Conservation (phyloP, 164 flowering plant species). For the Liriodendron chinense region DNA sequence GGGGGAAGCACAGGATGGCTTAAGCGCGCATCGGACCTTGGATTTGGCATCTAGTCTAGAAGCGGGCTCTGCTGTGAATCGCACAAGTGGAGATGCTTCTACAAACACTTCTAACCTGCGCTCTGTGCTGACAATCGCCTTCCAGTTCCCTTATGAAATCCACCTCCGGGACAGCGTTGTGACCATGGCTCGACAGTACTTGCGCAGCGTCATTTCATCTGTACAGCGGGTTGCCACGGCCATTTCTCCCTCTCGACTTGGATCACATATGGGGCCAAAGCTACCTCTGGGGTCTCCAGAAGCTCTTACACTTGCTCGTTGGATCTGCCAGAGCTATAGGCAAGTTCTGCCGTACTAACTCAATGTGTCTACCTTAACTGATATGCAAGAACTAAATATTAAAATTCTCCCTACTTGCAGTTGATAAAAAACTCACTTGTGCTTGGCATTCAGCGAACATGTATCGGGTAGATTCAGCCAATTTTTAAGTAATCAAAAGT, state of each 20-base stretch:
- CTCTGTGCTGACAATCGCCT: conserved; percentile 87
- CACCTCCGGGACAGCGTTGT: conserved; percentile 74
- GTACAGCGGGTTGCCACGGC: conserved; percentile 93
- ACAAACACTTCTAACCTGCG: conserved; percentile 34
- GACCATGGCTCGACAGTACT: conserved; percentile 86
- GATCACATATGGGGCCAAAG: conserved; percentile 53
- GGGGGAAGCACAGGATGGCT: conserved; percentile 46
- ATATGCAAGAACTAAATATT: too few species aligned
- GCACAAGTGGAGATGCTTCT: conserved; percentile 35
- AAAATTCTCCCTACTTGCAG: too few species aligned
- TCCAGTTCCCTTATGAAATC: conserved; percentile 89
- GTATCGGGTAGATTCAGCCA: too few species aligned
- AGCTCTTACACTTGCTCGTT: conserved; percentile 78
- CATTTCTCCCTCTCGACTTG: conserved; percentile 69
- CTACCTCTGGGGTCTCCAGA: conserved; percentile 78
- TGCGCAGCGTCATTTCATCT: conserved; percentile 83
- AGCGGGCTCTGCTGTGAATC: conserved; percentile 56
- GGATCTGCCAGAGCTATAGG: conserved; percentile 97
- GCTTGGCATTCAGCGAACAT: too few species aligned
- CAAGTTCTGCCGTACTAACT: conserved; percentile 22
- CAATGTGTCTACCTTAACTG: neutral
- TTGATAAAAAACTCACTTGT: too few species aligned
- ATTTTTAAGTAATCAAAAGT: too few species aligned
- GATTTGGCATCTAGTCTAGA: conserved; percentile 94
- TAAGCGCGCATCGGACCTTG: conserved; percentile 57